Evolutionary conservation across 2,329 filamentous ascomycete species (phyloP), one percentile per base, ranked within the genome.

Genomic region (Exophiala lecanii-corni): DNA sequence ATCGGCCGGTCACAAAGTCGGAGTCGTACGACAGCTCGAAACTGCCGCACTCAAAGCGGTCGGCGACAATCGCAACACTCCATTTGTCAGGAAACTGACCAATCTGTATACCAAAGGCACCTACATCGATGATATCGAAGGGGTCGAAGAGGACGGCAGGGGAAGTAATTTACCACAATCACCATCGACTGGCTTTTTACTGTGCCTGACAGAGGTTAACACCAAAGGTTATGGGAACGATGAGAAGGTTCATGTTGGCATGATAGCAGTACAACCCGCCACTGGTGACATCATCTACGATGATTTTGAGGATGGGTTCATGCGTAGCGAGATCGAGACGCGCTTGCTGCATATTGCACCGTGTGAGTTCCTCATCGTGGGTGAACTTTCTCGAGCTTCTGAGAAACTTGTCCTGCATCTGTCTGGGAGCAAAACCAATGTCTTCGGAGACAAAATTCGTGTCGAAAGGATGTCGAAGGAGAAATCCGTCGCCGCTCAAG

Each of bases 31-130:
- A 19, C 92, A 98, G 65, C 74, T 95, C 19, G 92, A 98, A 65
- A 98, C 92, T 0, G 92, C 92, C 2, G 92, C 92, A 0, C 70
- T 98, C 48, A 98, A 98, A 63, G 94, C 94, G 51, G 92, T 81
- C 1, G 91, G 92, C 33, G 89, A 95, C 61, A 98, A 97, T 64
- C 81, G 87, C 45, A 96, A 95, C 59, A 79, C 89, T 0, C 89
- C 92, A 0, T 98, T 98, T 57, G 79, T 88, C 26, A 81, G 92
- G 25, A 92, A 94, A 57, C 79, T 98, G 57, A 97, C 92, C 12
- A 96, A 94, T 59, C 74, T 98, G 5, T 98, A 98, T 66, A 98
- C 92, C 6, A 98, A 97, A 64, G 92, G 89, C 32, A 98, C 92
- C 2, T 98, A 97, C 57, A 84, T 98, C 43, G 92, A 97, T 59